Base-by-base conservation (phyloP, 1,139 yeast species). In the Geotrichum aggregatum region DNA sequence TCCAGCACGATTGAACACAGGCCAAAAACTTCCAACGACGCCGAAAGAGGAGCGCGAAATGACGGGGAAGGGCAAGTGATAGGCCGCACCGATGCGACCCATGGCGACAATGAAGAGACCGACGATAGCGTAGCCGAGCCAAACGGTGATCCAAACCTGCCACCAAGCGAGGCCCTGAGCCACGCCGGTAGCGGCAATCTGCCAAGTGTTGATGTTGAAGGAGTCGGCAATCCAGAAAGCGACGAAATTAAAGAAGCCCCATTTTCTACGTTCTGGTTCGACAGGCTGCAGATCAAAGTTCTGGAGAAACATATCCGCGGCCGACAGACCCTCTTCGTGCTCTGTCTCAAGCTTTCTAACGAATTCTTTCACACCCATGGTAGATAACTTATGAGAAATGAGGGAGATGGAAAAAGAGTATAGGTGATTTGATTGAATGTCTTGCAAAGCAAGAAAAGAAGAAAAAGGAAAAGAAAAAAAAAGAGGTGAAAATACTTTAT, bases 171-270 rank as follows among this genome's bases (percentile, higher is more conserved):
- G 72, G 6, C 92, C 92, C 40, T 78, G 76, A 51, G 73, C 74
- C 55, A 84, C 83, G 58, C 95, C 94, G 0, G 94, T 84, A 3
- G 92, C 82, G 5, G 95, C 95, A 63, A 88, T 87, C 71, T 86
- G 91, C 91, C 94, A 87, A 10, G 96, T 87, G 65, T 85, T 87
- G 62, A 88, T 82, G 67, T 87, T 87, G 71, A 88, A 85, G 24
- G 94, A 81, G 65, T 87, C 96, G 1, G 95, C 89, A 53, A 87
- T 69, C 96, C 96, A 87, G 62, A 86, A 86, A 57, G 79, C 82
- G 8, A 83, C 82, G 65, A 72, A 87, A 64, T 86, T 85, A 67
- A 75, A 83, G 94, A 95, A 86, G 30, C 79, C 73, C 96, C 96
- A 87, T 24, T 77, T 76, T 65, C 95, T 75, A 5, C 73, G 72